Conservation (phyloP, 106 monocot genomes). For the Posidonia australis region DNA sequence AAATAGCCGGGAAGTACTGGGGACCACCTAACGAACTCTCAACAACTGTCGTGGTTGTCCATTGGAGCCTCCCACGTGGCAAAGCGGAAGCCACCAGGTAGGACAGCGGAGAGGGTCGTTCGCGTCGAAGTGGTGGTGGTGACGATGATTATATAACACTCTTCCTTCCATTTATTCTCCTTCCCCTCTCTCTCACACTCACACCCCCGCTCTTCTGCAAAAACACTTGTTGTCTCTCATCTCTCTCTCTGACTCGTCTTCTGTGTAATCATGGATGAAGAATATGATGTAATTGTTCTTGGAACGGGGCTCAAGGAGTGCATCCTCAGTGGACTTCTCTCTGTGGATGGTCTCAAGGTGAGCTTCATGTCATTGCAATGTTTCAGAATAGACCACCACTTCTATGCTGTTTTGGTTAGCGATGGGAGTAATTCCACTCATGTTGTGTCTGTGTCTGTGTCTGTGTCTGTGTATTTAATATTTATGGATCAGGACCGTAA, state of each 20-base stretch:
- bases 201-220: no score
- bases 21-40: neutral
- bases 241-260: neutral
- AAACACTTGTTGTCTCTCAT: no score
- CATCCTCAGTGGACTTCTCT: constrained; percentile 27
- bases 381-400: neutral
- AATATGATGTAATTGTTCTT: constrained; percentile 26
- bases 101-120: neutral
- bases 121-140: neutral
- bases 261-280: constrained; percentile 12
- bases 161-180: neutral
- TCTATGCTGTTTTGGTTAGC: no score
- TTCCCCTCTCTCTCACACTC: neutral
- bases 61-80: neutral
- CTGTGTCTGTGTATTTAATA: no score
- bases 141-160: neutral
- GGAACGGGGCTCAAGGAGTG: constrained; percentile 26
- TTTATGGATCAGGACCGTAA: no score
- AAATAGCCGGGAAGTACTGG: neutral
- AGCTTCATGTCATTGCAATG: neutral
- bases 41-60: neutral
- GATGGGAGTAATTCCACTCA: no score
- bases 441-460: no score
- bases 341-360: constrained; percentile 23
- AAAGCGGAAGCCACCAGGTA: neutral